Percentiles rank a stretch among this genome's conserved stretches.
phyloP scores from a whole-genome alignment of 2,329 filamentous ascomycete species.

The Chaetomiaceae sp. region DNA sequence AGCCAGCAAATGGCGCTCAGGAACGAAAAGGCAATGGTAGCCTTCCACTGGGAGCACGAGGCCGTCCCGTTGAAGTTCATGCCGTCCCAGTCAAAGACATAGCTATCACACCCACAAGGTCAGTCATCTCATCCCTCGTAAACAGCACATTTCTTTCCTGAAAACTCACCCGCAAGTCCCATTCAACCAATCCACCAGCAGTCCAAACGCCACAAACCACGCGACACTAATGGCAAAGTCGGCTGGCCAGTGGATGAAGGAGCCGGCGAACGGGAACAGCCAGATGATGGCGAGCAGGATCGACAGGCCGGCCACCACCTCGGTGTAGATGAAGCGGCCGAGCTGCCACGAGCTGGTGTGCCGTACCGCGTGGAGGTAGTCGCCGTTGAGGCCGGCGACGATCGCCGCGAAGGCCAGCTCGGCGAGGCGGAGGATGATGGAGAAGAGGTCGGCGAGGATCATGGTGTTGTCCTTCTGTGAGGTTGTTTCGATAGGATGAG shows the following conservation, averaged over 20 bases:
- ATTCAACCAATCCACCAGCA: constrained; percentile 50
- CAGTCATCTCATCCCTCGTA: constrained; percentile 1
- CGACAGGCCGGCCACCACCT: constrained; percentile 64
- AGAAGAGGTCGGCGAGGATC: constrained; percentile 51
- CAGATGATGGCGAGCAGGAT: constrained; percentile 67
- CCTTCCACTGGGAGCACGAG: constrained; percentile 65
- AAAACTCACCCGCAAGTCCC: constrained; percentile 38
- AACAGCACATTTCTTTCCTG: neutral
- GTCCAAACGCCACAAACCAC: constrained; percentile 67
- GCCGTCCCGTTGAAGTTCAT: constrained; percentile 45
- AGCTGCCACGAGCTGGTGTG: constrained; percentile 48
- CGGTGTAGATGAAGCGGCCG: constrained; percentile 69
- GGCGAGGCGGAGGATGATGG: constrained; percentile 54
- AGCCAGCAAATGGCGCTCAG: constrained; percentile 69
- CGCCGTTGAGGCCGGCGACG: constrained; percentile 64
- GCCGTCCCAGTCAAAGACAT: constrained; percentile 56
- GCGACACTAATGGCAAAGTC: constrained; percentile 65
- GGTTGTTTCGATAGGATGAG: neutral
- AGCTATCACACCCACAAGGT: constrained; percentile 16
- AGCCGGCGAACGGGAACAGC: constrained; percentile 64
- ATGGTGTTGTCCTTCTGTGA: constrained; percentile 33
- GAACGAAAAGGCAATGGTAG: constrained; percentile 67
- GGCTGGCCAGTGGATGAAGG: constrained; percentile 66
- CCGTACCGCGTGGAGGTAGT: constrained; percentile 54
- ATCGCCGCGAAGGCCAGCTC: constrained; percentile 66